Evolutionary conservation across 257 asterid species (phyloP).

Genomic region (Solanum piurae): DNA sequence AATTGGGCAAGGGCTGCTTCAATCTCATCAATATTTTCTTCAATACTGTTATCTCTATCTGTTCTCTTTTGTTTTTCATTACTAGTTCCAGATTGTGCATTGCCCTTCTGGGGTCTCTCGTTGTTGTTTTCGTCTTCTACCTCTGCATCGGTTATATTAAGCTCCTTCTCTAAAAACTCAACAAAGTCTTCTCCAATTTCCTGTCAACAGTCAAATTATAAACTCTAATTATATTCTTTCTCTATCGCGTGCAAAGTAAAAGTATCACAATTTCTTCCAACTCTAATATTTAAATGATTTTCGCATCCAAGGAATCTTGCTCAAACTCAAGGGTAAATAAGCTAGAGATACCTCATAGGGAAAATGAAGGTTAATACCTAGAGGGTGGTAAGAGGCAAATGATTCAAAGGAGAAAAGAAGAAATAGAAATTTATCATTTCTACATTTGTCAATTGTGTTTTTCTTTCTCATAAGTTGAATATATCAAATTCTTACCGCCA

Average conservation of each 20-base stretch:
- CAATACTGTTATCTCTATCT: constrained; percentile 27
- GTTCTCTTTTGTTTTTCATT: constrained; percentile 14
- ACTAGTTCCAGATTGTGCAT: constrained; percentile 16
- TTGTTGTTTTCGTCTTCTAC: constrained; percentile 16
- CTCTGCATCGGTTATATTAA: constrained; percentile 46
- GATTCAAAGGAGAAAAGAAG: neutral
- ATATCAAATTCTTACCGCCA: constrained; percentile 43
- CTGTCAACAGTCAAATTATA: constrained; percentile 18
- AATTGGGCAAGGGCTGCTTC: constrained; percentile 77
- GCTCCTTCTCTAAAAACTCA: constrained; percentile 88
- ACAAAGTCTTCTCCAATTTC: constrained; percentile 95
- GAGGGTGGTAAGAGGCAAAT: neutral
- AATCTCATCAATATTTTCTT: constrained; percentile 66
- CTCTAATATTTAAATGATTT: neutral
- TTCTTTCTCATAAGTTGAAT: neutral
- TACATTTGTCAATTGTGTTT: neutral
- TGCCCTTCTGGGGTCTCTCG: constrained; percentile 11
- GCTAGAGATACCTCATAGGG: neutral
- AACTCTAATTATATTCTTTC: neutral
- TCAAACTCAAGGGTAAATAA: neutral
- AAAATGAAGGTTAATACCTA: neutral
- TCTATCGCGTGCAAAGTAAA: neutral
- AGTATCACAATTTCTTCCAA: neutral
- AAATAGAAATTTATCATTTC: neutral
- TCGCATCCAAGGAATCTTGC: neutral